Evolutionary conservation across 768 basidiomycete species (phyloP).

Genomic region (Lyophyllum semitale): DNA sequence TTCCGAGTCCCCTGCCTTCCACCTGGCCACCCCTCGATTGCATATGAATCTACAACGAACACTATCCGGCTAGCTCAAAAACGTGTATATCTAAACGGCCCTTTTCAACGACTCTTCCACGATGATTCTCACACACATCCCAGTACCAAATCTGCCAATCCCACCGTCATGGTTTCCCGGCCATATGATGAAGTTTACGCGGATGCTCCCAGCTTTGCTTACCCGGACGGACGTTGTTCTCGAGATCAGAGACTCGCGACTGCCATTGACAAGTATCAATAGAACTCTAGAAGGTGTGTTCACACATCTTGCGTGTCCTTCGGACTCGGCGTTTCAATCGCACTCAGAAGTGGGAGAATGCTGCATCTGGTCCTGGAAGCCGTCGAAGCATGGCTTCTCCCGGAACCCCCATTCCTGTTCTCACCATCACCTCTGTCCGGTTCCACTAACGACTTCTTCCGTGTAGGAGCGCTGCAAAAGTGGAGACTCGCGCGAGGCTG

Average conservation of each 20-base stretch:
- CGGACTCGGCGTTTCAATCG: slow-evolving; percentile 18
- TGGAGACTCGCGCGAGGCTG: slow-evolving; percentile 73
- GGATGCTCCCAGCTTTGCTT: slow-evolving; percentile 73
- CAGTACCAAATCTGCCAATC: slow-evolving; percentile 51
- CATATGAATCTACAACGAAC: not conserved
- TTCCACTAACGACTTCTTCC: not conserved
- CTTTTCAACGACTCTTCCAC: not conserved
- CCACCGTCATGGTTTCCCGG: slow-evolving; percentile 96
- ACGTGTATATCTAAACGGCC: slow-evolving; percentile 2
- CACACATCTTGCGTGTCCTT: slow-evolving; percentile 24
- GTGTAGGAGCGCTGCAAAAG: slow-evolving; percentile 60
- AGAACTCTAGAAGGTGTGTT: slow-evolving; percentile 79
- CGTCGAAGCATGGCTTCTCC: not conserved
- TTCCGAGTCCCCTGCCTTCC: not conserved
- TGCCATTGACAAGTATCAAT: slow-evolving; percentile 95
- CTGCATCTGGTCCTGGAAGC: not conserved
- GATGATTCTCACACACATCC: slow-evolving; percentile 39
- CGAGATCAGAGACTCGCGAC: slow-evolving; percentile 89
- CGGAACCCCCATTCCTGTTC: not conserved
- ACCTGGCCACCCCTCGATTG: not conserved
- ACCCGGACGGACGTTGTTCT: slow-evolving; percentile 88
- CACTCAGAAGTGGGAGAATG: not conserved
- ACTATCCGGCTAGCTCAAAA: not conserved
- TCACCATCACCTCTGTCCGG: not conserved
- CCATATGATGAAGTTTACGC: slow-evolving; percentile 89